Evolutionary conservation across 2,329 filamentous ascomycete genomes (phyloP).

Genomic region (Neocucurbitaria cava): DNA sequence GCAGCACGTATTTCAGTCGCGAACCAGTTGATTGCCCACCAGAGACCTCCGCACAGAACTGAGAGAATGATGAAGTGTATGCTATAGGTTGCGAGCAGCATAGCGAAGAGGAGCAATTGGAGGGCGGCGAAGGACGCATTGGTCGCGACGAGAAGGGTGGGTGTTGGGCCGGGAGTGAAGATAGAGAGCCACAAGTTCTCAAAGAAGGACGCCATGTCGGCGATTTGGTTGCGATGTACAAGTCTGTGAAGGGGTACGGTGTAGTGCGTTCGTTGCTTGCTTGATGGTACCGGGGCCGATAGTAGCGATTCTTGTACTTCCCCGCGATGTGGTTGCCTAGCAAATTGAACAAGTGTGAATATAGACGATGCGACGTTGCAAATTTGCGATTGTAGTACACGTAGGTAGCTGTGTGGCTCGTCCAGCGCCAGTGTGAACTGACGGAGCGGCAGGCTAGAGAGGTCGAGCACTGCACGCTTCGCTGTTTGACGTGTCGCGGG

Average conservation of each 20-base stretch:
- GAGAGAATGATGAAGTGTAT: constrained; percentile 89
- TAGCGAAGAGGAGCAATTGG: constrained; percentile 76
- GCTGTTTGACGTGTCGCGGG: constrained; percentile 23
- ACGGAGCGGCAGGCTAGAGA: constrained; percentile 16
- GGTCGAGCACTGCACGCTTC: constrained; percentile 10
- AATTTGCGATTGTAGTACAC: neutral
- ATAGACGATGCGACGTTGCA: constrained; percentile 17
- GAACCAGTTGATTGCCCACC: constrained; percentile 98
- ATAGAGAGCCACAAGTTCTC: constrained; percentile 87
- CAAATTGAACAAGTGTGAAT: constrained; percentile 19
- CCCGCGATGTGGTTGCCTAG: constrained; percentile 32
- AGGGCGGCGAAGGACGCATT: constrained; percentile 88
- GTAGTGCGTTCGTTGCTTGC: constrained; percentile 2
- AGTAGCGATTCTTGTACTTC: constrained; percentile 20
- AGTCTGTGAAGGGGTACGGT: neutral
- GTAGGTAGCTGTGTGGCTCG: constrained; percentile 15
- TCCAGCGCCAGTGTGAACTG: constrained; percentile 23
- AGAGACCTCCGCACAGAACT: constrained; percentile 78
- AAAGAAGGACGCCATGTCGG: constrained; percentile 61
- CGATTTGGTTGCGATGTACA: constrained; percentile 2
- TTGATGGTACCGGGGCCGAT: neutral
- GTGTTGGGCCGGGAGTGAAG: constrained; percentile 91
- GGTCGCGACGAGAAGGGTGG: constrained; percentile 85
- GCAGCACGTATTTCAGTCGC: constrained; percentile 67
- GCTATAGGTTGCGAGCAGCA: constrained; percentile 83